Percentiles rank a stretch among this genome's conserved stretches.
Conservation (phyloP, 306 rosid species). For the Hippophae rhamnoides region DNA sequence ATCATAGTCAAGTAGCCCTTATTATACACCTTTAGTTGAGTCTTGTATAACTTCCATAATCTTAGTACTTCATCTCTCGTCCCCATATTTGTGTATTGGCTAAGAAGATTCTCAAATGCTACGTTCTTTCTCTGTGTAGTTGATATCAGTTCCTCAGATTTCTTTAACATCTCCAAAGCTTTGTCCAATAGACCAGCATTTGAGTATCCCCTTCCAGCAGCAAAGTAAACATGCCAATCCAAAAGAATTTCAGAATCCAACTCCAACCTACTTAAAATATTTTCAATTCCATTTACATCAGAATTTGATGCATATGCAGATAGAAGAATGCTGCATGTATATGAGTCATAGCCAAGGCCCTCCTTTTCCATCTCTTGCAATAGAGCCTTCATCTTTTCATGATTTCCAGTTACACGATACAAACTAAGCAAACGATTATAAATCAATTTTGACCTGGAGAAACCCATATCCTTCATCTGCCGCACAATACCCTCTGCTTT, state of each 20-base stretch:
- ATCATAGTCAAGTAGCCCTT: constrained; percentile 11
- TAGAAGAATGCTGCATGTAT: constrained; percentile 16
- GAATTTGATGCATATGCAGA: constrained; percentile 15
- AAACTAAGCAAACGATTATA: constrained; percentile 19
- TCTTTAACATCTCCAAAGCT: constrained; percentile 21
- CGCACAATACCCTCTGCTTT: constrained; percentile 23
- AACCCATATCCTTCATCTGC: constrained; percentile 21
- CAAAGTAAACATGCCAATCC: constrained; percentile 11
- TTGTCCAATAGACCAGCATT: constrained; percentile 14
- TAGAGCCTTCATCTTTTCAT: constrained; percentile 15
- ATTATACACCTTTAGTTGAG: constrained; percentile 4
- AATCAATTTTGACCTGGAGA: not conserved
- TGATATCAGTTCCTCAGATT: constrained; percentile 11
- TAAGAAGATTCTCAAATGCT: constrained; percentile 13
- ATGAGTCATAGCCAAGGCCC: constrained; percentile 2
- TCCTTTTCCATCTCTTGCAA: constrained; percentile 25
- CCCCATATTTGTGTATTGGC: constrained; percentile 21
- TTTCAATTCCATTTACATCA: constrained; percentile 14
- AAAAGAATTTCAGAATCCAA: not conserved
- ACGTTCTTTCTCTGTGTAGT: constrained; percentile 1
- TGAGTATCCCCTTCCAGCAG: constrained; percentile 14
- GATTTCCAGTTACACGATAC: constrained; percentile 12
- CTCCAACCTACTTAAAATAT: constrained; percentile 8
- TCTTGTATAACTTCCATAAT: constrained; percentile 18
- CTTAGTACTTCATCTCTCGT: constrained; percentile 22